Base-by-base conservation (phyloP, 2,329 filamentous ascomycete genomes). In the Hymenoscyphus albidus region DNA sequence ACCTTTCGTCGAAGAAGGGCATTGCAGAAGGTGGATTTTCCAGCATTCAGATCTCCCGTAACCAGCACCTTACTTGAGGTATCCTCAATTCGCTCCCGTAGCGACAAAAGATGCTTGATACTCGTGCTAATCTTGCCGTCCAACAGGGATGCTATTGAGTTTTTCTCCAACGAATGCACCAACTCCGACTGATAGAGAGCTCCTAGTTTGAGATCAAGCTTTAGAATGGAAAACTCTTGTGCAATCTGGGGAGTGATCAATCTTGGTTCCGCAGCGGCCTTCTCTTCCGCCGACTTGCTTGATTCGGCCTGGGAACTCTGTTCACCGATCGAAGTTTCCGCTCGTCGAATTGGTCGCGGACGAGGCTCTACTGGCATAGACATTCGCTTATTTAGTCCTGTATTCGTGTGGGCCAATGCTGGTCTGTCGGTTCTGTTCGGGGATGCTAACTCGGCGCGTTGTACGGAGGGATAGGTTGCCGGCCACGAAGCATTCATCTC, bases 11-110 rank as follows among this genome's bases (percentile, higher is more conserved):
- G 89, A 51, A 99, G 79, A 1, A 99, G 81, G n/a, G 95, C 95
- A 77, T 99, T 99, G 80, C 95, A 99, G 73, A 99, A 99, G 0
- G 95, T 99, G 3, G 95, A 99, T 76, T 99, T 99, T 74, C 95
- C 95, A 9, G 95, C 94, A 74, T 99, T 99, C 62, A 99, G 79
- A 75, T 99, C 95, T 73, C 95, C 95, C 0, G 95, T 99, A 18
- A 99, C 88, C 64, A 99, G 80, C 1, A 99, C 95, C 77, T 99
- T 99, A 78, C 94, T 98, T 4, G 94, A 92, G 0, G 92, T 98
- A 77, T 99, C 95, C 76, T 98, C 95, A 68, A 99, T 99, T 62
- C 95, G 88, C 70, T 98, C 95, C 66, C 93, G 88, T 40, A 99
- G 82, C 0, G 91, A 88, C 63, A 92, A 83, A 1, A 99, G 83